phyloP scores from a whole-genome alignment of 2,329 filamentous ascomycete species.

The Aspergillus sp. region DNA sequence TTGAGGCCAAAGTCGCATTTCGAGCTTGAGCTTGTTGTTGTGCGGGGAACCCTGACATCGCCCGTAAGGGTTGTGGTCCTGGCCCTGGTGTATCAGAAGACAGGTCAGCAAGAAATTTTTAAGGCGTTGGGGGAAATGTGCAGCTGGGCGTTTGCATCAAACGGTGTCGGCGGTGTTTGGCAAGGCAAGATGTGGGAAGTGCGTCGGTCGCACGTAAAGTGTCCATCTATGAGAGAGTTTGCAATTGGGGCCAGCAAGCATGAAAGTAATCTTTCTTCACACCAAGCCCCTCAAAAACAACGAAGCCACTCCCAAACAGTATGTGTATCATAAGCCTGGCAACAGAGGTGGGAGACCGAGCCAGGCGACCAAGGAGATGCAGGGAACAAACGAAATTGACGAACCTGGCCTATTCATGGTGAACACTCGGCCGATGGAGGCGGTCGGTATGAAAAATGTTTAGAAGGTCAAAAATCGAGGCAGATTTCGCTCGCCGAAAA shows the following conservation, averaged over 20 bases:
- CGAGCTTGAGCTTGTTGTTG: conserved; percentile 51
- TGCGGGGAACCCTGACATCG: conserved; percentile 55
- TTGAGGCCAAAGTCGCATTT: conserved; percentile 49
- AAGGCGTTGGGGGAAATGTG: neutral
- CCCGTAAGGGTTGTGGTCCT: conserved; percentile 52
- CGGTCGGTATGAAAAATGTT: conserved; percentile 12
- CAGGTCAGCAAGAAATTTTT: conserved; percentile 14
- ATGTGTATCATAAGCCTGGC: conserved; percentile 1
- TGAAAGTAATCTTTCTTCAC: conserved; percentile 2
- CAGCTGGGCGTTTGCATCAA: conserved; percentile 7
- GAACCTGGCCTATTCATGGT: conserved; percentile 53
- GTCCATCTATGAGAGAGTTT: conserved; percentile 16
- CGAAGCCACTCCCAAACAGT: neutral
- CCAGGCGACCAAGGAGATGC: conserved; percentile 17
- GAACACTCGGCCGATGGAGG: conserved; percentile 15
- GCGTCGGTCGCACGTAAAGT: conserved; percentile 26
- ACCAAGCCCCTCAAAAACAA: conserved; percentile 1
- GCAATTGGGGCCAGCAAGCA: conserved; percentile 22
- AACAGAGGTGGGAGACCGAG: conserved; percentile 9
- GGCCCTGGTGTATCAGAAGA: conserved; percentile 38
- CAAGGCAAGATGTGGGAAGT: conserved; percentile 7
- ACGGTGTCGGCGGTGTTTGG: neutral
- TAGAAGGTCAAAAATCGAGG: conserved; percentile 8
- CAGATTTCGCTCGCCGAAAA: conserved; percentile 3
- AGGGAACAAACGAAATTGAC: conserved; percentile 33